Percentiles rank a stretch among this genome's conserved stretches.
Evolutionary conservation across 2,329 filamentous ascomycete species (phyloP).

Genomic region (Fonsecaea erecta): DNA sequence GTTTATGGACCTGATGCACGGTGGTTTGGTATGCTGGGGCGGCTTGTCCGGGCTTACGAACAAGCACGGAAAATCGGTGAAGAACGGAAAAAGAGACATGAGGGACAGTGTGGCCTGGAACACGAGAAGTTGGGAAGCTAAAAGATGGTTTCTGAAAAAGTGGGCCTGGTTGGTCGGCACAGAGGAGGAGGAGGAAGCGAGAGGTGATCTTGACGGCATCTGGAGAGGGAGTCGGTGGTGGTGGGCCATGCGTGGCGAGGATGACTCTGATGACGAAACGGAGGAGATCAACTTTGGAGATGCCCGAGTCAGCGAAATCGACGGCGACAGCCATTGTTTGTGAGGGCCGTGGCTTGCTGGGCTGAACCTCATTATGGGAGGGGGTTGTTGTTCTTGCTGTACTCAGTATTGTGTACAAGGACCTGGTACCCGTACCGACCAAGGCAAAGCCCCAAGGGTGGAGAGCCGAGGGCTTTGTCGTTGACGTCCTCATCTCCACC

Average conservation of each 20-base stretch:
- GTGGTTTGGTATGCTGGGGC: constrained; percentile 49
- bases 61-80: neutral
- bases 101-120: constrained; percentile 49
- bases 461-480: neutral
- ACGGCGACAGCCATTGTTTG: constrained; percentile 1
- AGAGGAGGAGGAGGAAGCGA: constrained; percentile 34
- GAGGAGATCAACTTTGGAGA: constrained; percentile 2
- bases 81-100: constrained; percentile 32
- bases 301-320: constrained; percentile 12
- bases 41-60: constrained; percentile 20
- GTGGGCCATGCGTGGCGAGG: constrained; percentile 31
- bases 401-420: too few species aligned
- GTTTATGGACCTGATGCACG: constrained; percentile 46
- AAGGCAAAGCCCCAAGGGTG: neutral
- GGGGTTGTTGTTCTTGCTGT: neutral
- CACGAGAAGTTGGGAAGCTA: constrained; percentile 52
- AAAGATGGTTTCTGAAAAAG: constrained; percentile 52
- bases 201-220: constrained; percentile 29
- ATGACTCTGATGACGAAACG: constrained; percentile 20
- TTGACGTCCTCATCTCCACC: neutral
- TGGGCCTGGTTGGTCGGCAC: constrained; percentile 41
- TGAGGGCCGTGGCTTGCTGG: neutral
- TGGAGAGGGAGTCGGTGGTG: constrained; percentile 33
- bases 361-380: neutral
- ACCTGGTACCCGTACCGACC: neutral